Evolutionary conservation across 441 rosid genomes (phyloP).

Genomic region (Aquilaria agallochum): DNA sequence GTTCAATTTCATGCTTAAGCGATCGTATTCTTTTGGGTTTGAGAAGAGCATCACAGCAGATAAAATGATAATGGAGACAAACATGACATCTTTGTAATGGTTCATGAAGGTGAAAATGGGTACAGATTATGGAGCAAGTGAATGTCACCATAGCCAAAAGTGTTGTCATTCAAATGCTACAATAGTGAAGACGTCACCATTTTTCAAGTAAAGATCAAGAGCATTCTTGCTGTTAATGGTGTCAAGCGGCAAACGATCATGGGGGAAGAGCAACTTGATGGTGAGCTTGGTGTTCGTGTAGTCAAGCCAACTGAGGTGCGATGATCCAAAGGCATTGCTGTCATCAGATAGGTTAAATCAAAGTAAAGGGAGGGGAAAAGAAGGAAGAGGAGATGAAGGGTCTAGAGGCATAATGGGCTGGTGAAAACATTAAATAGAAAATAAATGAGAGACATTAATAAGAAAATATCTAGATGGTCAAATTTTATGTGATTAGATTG

Average conservation of each 20-base stretch:
- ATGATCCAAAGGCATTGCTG: slow-evolving; percentile 89
- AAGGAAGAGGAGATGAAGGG: too few relatives aligned
- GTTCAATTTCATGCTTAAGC: slow-evolving; percentile 42
- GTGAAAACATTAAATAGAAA: too few relatives aligned
- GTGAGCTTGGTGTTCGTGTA: slow-evolving; percentile 63
- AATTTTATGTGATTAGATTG: too few relatives aligned
- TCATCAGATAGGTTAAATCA: slow-evolving; percentile 87
- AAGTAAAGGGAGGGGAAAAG: slow-evolving; percentile 8
- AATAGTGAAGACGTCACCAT: slow-evolving; percentile 59
- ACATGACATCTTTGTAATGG: slow-evolving; percentile 76
- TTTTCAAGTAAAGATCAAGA: slow-evolving; percentile 44
- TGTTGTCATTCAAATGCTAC: slow-evolving; percentile 66
- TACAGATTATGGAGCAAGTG: slow-evolving; percentile 77
- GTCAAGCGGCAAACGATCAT: slow-evolving; percentile 44
- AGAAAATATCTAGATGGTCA: too few relatives aligned
- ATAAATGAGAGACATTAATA: too few relatives aligned
- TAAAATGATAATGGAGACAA: slow-evolving; percentile 61
- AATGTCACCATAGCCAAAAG: slow-evolving; percentile 73
- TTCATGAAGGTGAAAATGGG: slow-evolving; percentile 44
- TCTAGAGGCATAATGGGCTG: too few relatives aligned
- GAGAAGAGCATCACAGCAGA: slow-evolving; percentile 67
- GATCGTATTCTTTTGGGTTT: slow-evolving; percentile 82
- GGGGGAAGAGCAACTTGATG: slow-evolving; percentile 68
- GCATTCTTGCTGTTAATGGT: slow-evolving; percentile 49
- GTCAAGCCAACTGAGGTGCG: slow-evolving; percentile 83